These are phyloP conservation scores for Backusella westeae DNA, from an alignment of 192 early-diverging fungal genomes.

Conservation along the genomic window DNA sequence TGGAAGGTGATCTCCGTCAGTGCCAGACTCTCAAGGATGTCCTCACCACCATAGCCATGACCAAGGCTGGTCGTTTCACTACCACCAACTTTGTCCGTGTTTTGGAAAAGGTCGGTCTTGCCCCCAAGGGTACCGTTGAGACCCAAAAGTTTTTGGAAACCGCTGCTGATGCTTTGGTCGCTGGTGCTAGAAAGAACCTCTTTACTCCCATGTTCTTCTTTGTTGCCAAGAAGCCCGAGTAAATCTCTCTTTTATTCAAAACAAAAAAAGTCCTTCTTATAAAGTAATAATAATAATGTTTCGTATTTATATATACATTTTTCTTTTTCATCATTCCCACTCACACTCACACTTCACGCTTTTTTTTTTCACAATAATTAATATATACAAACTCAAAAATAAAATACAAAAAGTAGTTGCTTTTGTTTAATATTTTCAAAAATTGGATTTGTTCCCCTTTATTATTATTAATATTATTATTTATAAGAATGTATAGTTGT, in stretches of 20 bases:
- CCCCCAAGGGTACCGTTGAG: constrained; percentile 83
- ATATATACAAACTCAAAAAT: background rate
- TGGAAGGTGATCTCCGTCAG: constrained; percentile 60
- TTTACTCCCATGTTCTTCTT: constrained; percentile 97
- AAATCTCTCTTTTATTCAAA: background rate
- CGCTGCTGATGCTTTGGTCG: constrained; percentile 80
- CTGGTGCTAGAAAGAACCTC: constrained; percentile 73
- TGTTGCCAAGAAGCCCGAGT: constrained; percentile 65
- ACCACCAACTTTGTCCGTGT: constrained; percentile 76
- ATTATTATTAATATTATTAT: background rate
- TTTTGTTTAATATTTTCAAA: background rate
- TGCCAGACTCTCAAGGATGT: constrained; percentile 50
- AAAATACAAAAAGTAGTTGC: background rate
- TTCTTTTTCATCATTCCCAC: constrained; percentile 2
- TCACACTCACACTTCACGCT: background rate
- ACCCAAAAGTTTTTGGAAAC: constrained; percentile 78
- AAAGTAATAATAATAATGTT: constrained; percentile 1
- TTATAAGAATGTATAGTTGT: background rate
- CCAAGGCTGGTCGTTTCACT: constrained; percentile 61
- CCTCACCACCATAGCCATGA: constrained; percentile 46
- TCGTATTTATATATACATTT: background rate
- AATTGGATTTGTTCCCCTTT: background rate
- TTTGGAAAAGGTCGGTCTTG: constrained; percentile 81
- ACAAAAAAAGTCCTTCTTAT: background rate
- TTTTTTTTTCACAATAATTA: background rate